Evolutionary conservation across 352 stramenopile species (phyloP).

Genomic region (Phytophthora rubi): DNA sequence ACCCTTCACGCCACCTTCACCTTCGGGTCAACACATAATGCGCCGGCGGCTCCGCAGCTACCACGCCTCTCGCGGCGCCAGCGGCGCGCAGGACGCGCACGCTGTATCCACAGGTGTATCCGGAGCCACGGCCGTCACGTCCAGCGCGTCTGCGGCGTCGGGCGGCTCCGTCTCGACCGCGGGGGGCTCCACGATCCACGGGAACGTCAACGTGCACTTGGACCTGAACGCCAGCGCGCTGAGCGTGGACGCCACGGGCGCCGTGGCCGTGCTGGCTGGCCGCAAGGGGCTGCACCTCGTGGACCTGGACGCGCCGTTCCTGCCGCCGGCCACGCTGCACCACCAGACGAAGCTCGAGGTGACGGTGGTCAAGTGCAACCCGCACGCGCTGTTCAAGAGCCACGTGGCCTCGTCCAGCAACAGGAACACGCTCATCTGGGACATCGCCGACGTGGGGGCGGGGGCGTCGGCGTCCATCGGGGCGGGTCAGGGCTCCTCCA

Average conservation of each 20-base stretch:
- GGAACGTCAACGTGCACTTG: slow-evolving; percentile 63
- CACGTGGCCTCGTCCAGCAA: slow-evolving; percentile 83
- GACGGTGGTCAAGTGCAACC: slow-evolving; percentile 81
- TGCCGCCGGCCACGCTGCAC: slow-evolving; percentile 62
- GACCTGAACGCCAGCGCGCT: slow-evolving; percentile 74
- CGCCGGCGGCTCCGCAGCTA: slow-evolving; percentile 29
- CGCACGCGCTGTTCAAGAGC: slow-evolving; percentile 65
- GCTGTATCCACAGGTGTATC: background rate
- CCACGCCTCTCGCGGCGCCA: slow-evolving; percentile 12
- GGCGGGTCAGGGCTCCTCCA: slow-evolving; percentile 22
- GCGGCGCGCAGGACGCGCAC: slow-evolving; percentile 5
- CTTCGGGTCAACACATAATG: slow-evolving; percentile 9
- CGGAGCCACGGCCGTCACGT: background rate
- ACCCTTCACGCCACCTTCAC: too few relatives aligned
- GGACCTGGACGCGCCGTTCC: slow-evolving; percentile 72
- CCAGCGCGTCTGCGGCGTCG: slow-evolving; percentile 16
- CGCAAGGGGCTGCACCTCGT: slow-evolving; percentile 77
- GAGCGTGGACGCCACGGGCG: slow-evolving; percentile 76
- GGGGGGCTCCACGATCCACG: slow-evolving; percentile 46
- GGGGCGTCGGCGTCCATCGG: slow-evolving; percentile 30
- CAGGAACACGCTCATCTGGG: slow-evolving; percentile 84
- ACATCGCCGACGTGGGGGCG: slow-evolving; percentile 45
- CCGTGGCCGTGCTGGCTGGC: slow-evolving; percentile 67
- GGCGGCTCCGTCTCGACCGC: slow-evolving; percentile 16
- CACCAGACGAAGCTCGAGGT: slow-evolving; percentile 87